Evolutionary conservation across 257 asterid species (phyloP), one percentile per base, ranked within the genome.

Genomic region (Paraleonurus japonicus): DNA sequence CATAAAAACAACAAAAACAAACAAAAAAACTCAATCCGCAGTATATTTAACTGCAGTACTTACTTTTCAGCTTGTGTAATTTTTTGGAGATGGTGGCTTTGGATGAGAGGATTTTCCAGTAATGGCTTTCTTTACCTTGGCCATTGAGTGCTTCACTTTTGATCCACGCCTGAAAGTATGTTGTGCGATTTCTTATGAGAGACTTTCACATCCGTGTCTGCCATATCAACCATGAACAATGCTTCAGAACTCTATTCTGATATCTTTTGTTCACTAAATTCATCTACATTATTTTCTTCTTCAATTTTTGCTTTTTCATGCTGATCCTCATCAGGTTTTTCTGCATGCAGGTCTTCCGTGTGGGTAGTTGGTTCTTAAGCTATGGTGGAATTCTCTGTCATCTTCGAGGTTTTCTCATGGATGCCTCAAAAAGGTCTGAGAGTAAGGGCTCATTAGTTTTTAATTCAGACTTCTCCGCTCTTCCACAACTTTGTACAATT

Each of bases 11-110:
- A 50, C 51, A 70, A 45, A 35, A 12, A 35, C 11, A 35, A 24
- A 65, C n/a, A n/a, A n/a, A n/a, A n/a, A 71, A 66, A 61, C 53
- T 69, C 63, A 57, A 79, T 16, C 54, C 20, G 26, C 33, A 76
- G 20, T 15, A 16, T 48, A 61, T 53, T 43, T 2, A 48, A 62
- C 60, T 17, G 3, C 37, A 11, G 10, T 28, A 23, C 54, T 47
- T 32, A 60, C 24, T 51, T 64, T 10, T 55, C 45, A 6, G 32
- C 35, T 61, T 39, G 32, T 66, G 37, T 35, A n/a, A 76, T 69
- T 80, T 74, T 84, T 85, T 7, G 95, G 88, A 50, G 90, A 85
- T 67, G n/a, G n/a, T n/a, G n/a, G n/a, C n/a, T n/a, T n/a, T n/a
- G n/a, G n/a, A n/a, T n/a, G n/a, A n/a, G n/a, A n/a, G n/a, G n/a